A percentile compares a stretch with the other conserved stretches of the same genome.
These are phyloP conservation scores for Lachnellula subtilissima DNA, from an alignment of 2,329 filamentous ascomycete species.

Conservation along the genomic window DNA sequence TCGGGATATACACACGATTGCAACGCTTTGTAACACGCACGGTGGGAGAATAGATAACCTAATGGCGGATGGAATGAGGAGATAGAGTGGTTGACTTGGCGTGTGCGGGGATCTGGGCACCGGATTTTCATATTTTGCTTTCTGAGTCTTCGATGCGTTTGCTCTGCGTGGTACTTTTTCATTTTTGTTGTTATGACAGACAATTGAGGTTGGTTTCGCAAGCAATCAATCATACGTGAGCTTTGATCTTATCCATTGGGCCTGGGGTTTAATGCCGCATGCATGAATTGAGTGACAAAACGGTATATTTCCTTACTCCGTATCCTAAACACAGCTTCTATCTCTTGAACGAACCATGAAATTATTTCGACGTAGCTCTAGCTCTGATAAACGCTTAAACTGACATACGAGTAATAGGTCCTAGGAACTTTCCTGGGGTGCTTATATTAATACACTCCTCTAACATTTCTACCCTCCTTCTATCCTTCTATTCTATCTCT, in stretches of 20 bases:
- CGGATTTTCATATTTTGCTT: conserved; percentile 17
- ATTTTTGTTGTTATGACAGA: conserved; percentile 16
- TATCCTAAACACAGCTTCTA: too few relatives aligned
- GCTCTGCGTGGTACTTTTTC: conserved; percentile 11
- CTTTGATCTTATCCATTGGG: not conserved
- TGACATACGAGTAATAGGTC: too few relatives aligned
- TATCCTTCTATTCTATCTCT: too few relatives aligned
- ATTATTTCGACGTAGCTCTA: too few relatives aligned
- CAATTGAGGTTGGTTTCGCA: conserved; percentile 16
- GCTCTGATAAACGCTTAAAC: too few relatives aligned
- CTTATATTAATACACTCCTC: too few relatives aligned
- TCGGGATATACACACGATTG: conserved; percentile 27
- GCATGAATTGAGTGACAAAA: not conserved
- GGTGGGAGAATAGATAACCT: conserved; percentile 25
- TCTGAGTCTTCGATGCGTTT: conserved; percentile 9
- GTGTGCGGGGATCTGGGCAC: conserved; percentile 20
- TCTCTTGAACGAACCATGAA: too few relatives aligned
- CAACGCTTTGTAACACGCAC: conserved; percentile 19
- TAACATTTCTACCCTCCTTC: too few relatives aligned
- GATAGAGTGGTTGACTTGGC: conserved; percentile 24
- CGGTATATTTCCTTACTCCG: not conserved
- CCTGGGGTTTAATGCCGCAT: not conserved
- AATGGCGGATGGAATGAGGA: conserved; percentile 27
- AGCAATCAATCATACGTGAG: conserved; percentile 59
- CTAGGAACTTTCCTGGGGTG: too few relatives aligned